Percentiles rank a stretch among this genome's conserved stretches.
phyloP scores from a whole-genome alignment of 305 asterid genomes.

The Vinca major region DNA sequence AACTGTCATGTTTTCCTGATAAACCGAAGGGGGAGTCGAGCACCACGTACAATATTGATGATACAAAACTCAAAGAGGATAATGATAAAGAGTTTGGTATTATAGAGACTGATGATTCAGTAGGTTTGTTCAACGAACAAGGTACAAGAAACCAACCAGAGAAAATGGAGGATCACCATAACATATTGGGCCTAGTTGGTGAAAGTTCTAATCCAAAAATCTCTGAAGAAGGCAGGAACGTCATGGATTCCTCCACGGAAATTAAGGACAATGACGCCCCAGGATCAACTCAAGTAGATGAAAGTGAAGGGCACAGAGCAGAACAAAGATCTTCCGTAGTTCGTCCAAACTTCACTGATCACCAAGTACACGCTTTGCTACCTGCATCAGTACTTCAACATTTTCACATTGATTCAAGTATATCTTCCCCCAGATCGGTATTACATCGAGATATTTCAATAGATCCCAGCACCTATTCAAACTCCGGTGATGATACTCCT shows the following conservation, averaged over 20 bases:
- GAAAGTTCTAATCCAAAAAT: not conserved
- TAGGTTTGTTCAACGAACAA: not conserved
- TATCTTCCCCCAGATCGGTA: slow-evolving; percentile 45
- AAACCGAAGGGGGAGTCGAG: slow-evolving; percentile 4
- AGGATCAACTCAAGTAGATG: slow-evolving; percentile 18
- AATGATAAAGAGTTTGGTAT: not conserved
- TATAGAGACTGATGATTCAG: not conserved
- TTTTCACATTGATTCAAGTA: slow-evolving; percentile 18
- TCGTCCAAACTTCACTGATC: slow-evolving; percentile 15
- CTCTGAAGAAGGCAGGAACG: slow-evolving; percentile 3
- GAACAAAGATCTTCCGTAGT: slow-evolving; percentile 15
- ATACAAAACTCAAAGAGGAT: slow-evolving; percentile 4
- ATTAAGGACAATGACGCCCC: slow-evolving; percentile 9
- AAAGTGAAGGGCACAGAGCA: slow-evolving; percentile 13
- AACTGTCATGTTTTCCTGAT: slow-evolving; percentile 7
- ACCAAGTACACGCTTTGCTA: slow-evolving; percentile 9
- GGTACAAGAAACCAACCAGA: slow-evolving; percentile 12
- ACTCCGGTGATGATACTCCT: slow-evolving; percentile 25
- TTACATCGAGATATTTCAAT: slow-evolving; percentile 36
- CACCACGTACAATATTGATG: not conserved
- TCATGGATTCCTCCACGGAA: slow-evolving; percentile 5
- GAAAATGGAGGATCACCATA: not conserved
- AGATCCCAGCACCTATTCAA: slow-evolving; percentile 25
- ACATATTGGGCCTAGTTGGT: not conserved
- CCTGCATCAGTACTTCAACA: slow-evolving; percentile 21